Evolutionary conservation across 805 yeast genomes (phyloP), one percentile per base, ranked within the genome.

Genomic region (Wickerhamiella alocasiicola): DNA sequence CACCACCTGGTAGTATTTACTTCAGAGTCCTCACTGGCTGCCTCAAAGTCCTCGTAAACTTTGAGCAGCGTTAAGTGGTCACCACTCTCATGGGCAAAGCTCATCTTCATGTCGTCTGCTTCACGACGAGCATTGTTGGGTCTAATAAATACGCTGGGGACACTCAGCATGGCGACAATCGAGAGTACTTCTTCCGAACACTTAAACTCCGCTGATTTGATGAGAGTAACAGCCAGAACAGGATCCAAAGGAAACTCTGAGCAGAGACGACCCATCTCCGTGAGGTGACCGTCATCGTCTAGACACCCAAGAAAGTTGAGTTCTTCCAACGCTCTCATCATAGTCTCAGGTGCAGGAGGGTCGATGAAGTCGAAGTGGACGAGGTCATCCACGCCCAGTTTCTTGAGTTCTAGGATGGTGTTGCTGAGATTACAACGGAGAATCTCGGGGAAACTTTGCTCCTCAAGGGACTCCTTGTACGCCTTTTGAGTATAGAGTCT

Each of bases 321-420:
- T 60, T 88, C 98, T 61, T 88, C 98, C 47, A 88, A 66, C 0
- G 97, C 97, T 59, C 98, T 72, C 98, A 91, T 91, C 98, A 88
- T 91, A 5, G 98, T 91, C 62, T 88, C 98, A 7, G 98, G 98
- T 2, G 97, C 97, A 11, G 98, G 98, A 6, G 98, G 97, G 57
- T 88, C 98, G 94, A 88, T 88, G 57, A 91, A 88, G 60, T 91
- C 98, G 56, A 88, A 88, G 63, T 88, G 97, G 29, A 91, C 98
- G 55, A 88, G 72, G 63, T 88, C 97, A 57, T 91, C 94, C 48
- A 88, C 72, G 11, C 97, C 97, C 48, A 91, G 71, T 62, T 91
- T 91, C 60, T 91, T 91, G 61, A 88, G 69, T 59, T 91, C 94
- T 48, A 88, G 65, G 26, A 88, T 97, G 0, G 96, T 91, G 18